These are phyloP conservation scores for Mortierella sp. DNA, from an alignment of 371 early-diverging fungal species.

Conservation along the genomic window DNA sequence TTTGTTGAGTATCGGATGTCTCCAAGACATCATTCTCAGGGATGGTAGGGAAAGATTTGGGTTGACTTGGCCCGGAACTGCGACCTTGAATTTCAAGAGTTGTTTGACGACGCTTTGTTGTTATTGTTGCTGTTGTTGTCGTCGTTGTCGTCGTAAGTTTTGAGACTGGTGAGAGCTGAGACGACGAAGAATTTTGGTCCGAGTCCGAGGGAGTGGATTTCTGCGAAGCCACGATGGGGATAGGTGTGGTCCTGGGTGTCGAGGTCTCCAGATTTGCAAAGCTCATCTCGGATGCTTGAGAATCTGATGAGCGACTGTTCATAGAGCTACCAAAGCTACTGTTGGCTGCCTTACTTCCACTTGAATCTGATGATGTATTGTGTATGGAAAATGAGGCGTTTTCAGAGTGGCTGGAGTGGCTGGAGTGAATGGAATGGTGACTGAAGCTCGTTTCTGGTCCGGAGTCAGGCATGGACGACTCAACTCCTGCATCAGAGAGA, in stretches of 20 bases:
- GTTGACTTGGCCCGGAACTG: not conserved
- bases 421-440: conserved; percentile 17
- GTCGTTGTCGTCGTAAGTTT: not conserved
- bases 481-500: not conserved
- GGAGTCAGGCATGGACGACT: not conserved
- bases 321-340: conserved; percentile 18
- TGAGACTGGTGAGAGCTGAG: conserved; percentile 3
- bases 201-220: conserved; percentile 16
- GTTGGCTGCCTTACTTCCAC: conserved; percentile 6
- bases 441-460: conserved; percentile 13
- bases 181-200: conserved; percentile 3
- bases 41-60: conserved; percentile 6
- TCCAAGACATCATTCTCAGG: conserved; percentile 13
- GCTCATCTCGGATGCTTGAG: conserved; percentile 27
- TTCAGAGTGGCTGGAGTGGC: conserved; percentile 7
- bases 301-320: conserved; percentile 24
- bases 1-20: not conserved
- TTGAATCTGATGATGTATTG: conserved; percentile 11
- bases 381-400: conserved; percentile 11
- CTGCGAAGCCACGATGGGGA: conserved; percentile 3
- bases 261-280: conserved; percentile 20
- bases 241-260: conserved; percentile 22
- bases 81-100: not conserved
- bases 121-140: too few species aligned
- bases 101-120: not conserved